Conservation (phyloP, 768 basidiomycete genomes). For the Leccinum disarticulatum region DNA sequence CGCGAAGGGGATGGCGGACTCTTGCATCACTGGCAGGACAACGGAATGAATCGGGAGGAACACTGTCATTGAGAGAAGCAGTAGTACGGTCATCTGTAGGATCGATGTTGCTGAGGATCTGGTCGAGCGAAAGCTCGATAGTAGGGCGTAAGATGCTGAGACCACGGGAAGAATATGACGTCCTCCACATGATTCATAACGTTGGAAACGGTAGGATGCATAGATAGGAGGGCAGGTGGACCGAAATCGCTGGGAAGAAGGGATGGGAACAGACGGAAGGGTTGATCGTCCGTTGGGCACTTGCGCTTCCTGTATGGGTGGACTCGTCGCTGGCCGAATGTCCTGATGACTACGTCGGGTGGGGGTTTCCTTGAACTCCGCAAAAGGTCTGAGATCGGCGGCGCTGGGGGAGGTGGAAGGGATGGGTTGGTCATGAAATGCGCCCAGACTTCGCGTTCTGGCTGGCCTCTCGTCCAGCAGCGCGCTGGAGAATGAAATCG, state of each 20-base stretch:
- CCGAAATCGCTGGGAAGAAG: constrained; percentile 71
- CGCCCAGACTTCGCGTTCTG: constrained; percentile 64
- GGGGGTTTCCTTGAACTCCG: constrained; percentile 57
- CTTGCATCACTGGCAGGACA: constrained; percentile 26
- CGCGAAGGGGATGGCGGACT: constrained; percentile 20
- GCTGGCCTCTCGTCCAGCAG: constrained; percentile 72
- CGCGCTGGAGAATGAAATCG: constrained; percentile 78
- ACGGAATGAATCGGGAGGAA: constrained; percentile 18
- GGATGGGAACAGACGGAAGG: constrained; percentile 65
- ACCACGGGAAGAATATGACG: constrained; percentile 49
- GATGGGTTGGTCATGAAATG: constrained; percentile 68
- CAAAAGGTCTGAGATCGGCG: constrained; percentile 62
- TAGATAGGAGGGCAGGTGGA: constrained; percentile 72
- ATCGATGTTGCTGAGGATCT: constrained; percentile 51
- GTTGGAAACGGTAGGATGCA: constrained; percentile 47
- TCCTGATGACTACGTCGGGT: constrained; percentile 39
- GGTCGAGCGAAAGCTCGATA: constrained; percentile 82
- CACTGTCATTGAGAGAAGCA: constrained; percentile 9
- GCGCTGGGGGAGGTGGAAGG: constrained; percentile 41
- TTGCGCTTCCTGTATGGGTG: constrained; percentile 28
- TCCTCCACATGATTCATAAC: constrained; percentile 70
- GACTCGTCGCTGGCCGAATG: constrained; percentile 36
- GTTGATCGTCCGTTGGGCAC: constrained; percentile 23
- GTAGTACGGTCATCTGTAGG: constrained; percentile 19
- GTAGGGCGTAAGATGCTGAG: constrained; percentile 73